phyloP scores from a whole-genome alignment of 2,329 filamentous ascomycete species.

The Pezicula rhizophila region DNA sequence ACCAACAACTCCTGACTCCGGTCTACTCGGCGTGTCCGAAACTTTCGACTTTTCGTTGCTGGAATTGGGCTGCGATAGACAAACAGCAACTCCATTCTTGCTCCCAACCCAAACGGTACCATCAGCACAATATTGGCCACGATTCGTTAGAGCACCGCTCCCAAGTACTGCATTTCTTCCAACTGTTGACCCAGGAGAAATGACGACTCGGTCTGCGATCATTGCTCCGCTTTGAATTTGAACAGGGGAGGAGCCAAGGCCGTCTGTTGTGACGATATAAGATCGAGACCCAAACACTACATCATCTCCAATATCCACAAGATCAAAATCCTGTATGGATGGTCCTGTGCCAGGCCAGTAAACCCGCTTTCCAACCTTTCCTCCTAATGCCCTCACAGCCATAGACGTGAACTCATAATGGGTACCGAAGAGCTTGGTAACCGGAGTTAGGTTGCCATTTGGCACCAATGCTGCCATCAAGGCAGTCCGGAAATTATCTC shows the following conservation, averaged over 20 bases:
- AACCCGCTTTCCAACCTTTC: conserved; percentile 43
- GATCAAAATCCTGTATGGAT: conserved; percentile 45
- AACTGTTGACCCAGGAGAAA: conserved; percentile 45
- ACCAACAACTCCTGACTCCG: not conserved
- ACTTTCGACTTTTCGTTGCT: not conserved
- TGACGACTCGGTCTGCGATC: conserved; percentile 49
- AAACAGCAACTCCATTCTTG: conserved; percentile 43
- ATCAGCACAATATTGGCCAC: conserved; percentile 37
- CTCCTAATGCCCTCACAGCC: conserved; percentile 44
- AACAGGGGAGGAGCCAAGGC: conserved; percentile 39
- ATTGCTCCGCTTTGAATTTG: conserved; percentile 43
- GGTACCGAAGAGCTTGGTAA: conserved; percentile 45
- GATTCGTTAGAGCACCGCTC: conserved; percentile 44
- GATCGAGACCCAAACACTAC: conserved; percentile 54
- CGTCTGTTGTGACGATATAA: conserved; percentile 47
- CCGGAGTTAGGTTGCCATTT: conserved; percentile 35
- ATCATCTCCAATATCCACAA: conserved; percentile 49
- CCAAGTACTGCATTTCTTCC: conserved; percentile 45
- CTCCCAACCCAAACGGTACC: conserved; percentile 46
- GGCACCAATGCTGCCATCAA: conserved; percentile 41
- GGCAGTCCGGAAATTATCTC: conserved; percentile 37
- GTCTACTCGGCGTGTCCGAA: not conserved
- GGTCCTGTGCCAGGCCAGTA: conserved; percentile 55
- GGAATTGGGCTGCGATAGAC: conserved; percentile 21
- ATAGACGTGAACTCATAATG: conserved; percentile 51